Conservation (phyloP, 179 eudicot genomes). For the Drosera spatulata region DNA sequence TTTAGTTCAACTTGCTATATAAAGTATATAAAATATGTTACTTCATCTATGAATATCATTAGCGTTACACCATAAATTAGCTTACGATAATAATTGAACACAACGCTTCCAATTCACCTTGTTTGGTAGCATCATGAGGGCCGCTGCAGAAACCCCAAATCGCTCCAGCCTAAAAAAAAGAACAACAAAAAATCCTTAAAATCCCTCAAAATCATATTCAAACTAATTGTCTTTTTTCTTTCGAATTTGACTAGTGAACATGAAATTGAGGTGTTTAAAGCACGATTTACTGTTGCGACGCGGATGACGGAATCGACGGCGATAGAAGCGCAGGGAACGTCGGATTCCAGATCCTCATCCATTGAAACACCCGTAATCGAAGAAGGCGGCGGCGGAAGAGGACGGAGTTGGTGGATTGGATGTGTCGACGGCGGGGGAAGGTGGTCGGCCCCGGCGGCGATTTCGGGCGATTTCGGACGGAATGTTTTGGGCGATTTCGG, state of each 20-base stretch:
- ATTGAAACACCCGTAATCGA: slow-evolving; percentile 6
- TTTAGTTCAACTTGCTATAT: not conserved
- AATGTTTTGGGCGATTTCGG: too few species aligned
- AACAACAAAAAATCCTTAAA: not conserved
- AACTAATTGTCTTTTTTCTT: too few species aligned
- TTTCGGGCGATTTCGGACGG: too few species aligned
- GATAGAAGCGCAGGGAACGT: slow-evolving; percentile 67
- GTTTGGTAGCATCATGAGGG: slow-evolving; percentile 49
- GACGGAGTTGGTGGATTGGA: too few species aligned
- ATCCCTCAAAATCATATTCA: not conserved
- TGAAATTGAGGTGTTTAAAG: not conserved
- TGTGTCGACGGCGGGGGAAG: too few species aligned
- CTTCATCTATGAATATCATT: not conserved
- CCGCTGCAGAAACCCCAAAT: slow-evolving; percentile 75
- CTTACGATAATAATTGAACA: not conserved
- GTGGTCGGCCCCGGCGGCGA: too few species aligned
- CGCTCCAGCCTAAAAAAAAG: slow-evolving; percentile 48
- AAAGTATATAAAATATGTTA: not conserved
- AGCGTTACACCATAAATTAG: too few species aligned
- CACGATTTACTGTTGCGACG: slow-evolving; percentile 40
- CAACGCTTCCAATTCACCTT: slow-evolving; percentile 25
- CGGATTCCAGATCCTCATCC: slow-evolving; percentile 32
- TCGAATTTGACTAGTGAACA: not conserved
- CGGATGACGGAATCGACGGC: slow-evolving; percentile 71
- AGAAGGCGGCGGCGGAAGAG: too few species aligned